These are phyloP conservation scores for Tetrahymena malaccensis DNA, from an alignment of 73 alveolate genomes.

Conservation along the genomic window DNA sequence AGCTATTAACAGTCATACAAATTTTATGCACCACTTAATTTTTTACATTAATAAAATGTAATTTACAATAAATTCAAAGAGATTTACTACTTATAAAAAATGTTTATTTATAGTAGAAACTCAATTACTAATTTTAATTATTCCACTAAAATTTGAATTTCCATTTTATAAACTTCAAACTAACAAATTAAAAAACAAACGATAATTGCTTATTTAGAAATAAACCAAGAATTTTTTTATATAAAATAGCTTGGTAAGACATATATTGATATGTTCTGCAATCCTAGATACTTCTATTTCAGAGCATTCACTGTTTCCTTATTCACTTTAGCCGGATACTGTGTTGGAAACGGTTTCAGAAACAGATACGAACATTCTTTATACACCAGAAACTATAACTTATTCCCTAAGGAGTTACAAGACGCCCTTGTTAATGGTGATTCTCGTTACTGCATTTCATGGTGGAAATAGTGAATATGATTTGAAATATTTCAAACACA, in stretches of 20 bases:
- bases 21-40: no score
- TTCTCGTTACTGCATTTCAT: not conserved
- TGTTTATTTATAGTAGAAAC: no score
- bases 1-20: no score
- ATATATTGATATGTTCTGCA: not conserved
- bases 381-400: not conserved
- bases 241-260: not conserved
- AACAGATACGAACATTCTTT: not conserved
- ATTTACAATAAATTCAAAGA: no score
- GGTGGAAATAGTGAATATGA: not conserved
- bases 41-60: no score
- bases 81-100: no score
- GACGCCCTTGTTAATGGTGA: not conserved
- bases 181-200: no score
- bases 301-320: not conserved
- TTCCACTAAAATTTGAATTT: no score
- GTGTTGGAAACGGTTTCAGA: not conserved
- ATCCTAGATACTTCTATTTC: not conserved
- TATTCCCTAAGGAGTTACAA: not conserved
- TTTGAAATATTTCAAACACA: not conserved
- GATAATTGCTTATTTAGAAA: no score
- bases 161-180: no score
- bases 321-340: not conserved
- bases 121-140: no score
- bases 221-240: no score